Percentiles rank a stretch among this genome's conserved stretches.
These are phyloP conservation scores for Rosa persica DNA, from an alignment of 306 rosid genomes.

Conservation along the genomic window DNA sequence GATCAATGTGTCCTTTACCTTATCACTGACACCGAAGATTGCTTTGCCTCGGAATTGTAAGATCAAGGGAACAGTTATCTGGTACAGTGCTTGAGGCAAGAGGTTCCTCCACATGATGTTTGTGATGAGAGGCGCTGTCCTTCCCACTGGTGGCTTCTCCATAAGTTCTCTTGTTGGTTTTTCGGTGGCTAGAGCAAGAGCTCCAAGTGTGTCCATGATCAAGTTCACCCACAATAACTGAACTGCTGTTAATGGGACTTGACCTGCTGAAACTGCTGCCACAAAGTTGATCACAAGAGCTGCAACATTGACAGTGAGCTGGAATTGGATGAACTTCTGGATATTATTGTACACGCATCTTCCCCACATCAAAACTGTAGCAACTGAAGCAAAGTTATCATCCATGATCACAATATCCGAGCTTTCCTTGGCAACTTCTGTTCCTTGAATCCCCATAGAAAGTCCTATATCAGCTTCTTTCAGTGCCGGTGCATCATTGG, in stretches of 20 bases:
- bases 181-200: slow-evolving; percentile 43
- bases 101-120: slow-evolving; percentile 48
- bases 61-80: slow-evolving; percentile 23
- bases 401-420: slow-evolving; percentile 35
- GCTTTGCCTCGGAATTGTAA: slow-evolving; percentile 29
- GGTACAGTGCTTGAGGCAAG: slow-evolving; percentile 34
- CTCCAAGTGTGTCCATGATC: slow-evolving; percentile 40
- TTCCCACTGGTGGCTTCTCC: slow-evolving; percentile 34
- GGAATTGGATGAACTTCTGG: slow-evolving; percentile 46
- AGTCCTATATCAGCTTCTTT: slow-evolving; percentile 42
- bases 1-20: slow-evolving; percentile 39
- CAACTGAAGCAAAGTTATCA: slow-evolving; percentile 35
- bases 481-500: slow-evolving; percentile 33
- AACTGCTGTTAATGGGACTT: slow-evolving; percentile 34
- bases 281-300: slow-evolving; percentile 39
- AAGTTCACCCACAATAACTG: slow-evolving; percentile 41
- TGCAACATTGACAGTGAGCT: slow-evolving; percentile 35
- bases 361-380: slow-evolving; percentile 36
- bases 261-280: slow-evolving; percentile 33
- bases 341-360: slow-evolving; percentile 41
- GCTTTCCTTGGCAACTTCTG: slow-evolving; percentile 30
- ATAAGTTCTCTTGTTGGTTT: slow-evolving; percentile 32
- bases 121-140: slow-evolving; percentile 36
- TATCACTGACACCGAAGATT: slow-evolving; percentile 21
- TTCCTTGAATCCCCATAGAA: slow-evolving; percentile 44